Conservation (phyloP, 2,329 filamentous ascomycete species). For the Colletotrichum tabaci region DNA sequence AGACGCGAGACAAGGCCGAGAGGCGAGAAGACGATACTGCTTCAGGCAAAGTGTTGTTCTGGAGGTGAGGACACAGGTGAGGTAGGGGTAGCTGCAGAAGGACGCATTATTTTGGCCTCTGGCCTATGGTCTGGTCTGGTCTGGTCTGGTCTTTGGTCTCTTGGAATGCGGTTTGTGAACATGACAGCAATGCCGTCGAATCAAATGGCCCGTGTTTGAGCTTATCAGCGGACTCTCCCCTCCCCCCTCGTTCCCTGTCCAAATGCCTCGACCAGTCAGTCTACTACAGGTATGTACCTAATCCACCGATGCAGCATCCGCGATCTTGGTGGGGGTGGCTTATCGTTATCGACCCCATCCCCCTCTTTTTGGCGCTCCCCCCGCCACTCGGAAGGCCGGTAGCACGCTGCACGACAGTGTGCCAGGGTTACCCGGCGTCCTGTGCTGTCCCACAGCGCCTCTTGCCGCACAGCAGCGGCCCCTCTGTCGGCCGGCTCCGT, state of each 20-base stretch:
- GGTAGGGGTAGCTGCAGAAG: background rate
- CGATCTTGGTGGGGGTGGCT: constrained; percentile 33
- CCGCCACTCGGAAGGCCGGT: background rate
- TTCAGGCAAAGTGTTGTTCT: constrained; percentile 5
- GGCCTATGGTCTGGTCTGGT: constrained; percentile 5
- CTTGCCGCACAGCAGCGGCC: constrained; percentile 9
- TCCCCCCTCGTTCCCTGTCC: too few relatives aligned
- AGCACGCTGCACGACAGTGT: background rate
- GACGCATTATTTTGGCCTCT: background rate
- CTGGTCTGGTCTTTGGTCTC: background rate
- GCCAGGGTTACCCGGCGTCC: constrained; percentile 4
- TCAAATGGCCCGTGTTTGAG: constrained; percentile 26
- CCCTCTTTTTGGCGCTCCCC: constrained; percentile 5
- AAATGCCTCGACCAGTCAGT: too few relatives aligned
- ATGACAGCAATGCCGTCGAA: constrained; percentile 10
- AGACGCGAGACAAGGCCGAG: background rate
- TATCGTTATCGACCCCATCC: constrained; percentile 33
- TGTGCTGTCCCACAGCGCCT: constrained; percentile 29
- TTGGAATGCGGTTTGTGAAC: constrained; percentile 7
- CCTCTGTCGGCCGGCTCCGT: constrained; percentile 41
- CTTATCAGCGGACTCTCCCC: constrained; percentile 29
- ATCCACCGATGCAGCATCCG: background rate
- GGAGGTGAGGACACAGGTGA: background rate
- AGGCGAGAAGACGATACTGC: constrained; percentile 29
- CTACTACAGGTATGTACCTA: background rate